Evolutionary conservation across 2,329 filamentous ascomycete genomes (phyloP).

Genomic region (Neopestalotiopsis clavispora): DNA sequence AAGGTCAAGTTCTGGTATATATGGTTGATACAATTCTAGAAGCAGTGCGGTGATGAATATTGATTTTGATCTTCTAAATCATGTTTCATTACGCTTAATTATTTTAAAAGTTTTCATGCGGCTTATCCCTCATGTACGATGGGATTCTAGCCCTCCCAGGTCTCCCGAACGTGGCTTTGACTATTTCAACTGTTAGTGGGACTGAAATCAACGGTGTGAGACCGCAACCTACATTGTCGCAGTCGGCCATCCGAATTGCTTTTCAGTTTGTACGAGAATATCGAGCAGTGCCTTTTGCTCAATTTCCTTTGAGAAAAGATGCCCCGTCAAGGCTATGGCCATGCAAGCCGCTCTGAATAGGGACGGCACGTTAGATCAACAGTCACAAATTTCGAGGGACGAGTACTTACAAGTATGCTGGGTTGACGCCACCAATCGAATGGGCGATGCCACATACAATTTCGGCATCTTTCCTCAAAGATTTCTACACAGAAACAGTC

Average conservation of each 20-base stretch:
- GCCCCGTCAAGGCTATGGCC: slow-evolving; percentile 36
- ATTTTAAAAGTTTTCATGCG: not conserved
- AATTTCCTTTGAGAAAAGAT: slow-evolving; percentile 37
- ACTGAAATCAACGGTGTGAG: not conserved
- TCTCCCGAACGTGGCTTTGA: not conserved
- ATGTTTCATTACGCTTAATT: not conserved
- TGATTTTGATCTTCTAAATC: not conserved
- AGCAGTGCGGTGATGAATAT: not conserved
- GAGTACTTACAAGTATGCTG: slow-evolving; percentile 26
- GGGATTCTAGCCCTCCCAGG: not conserved
- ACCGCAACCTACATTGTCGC: slow-evolving; percentile 10
- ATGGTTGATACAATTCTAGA: not conserved
- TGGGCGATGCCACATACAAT: slow-evolving; percentile 33
- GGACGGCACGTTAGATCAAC: not conserved
- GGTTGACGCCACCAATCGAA: slow-evolving; percentile 24
- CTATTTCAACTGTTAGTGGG: not conserved
- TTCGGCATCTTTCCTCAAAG: slow-evolving; percentile 28
- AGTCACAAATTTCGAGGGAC: not conserved
- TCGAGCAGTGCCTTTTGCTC: slow-evolving; percentile 38
- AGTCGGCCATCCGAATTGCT: slow-evolving; percentile 24
- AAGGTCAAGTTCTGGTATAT: not conserved
- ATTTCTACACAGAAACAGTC: slow-evolving; percentile 20
- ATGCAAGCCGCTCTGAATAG: slow-evolving; percentile 25
- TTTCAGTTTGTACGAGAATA: slow-evolving; percentile 37
- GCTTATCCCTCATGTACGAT: not conserved